A percentile compares a stretch with the other conserved stretches of the same genome.
These are phyloP conservation scores for Leersia perrieri DNA, from an alignment of 176 grass and related monocot species.

Conservation along the genomic window DNA sequence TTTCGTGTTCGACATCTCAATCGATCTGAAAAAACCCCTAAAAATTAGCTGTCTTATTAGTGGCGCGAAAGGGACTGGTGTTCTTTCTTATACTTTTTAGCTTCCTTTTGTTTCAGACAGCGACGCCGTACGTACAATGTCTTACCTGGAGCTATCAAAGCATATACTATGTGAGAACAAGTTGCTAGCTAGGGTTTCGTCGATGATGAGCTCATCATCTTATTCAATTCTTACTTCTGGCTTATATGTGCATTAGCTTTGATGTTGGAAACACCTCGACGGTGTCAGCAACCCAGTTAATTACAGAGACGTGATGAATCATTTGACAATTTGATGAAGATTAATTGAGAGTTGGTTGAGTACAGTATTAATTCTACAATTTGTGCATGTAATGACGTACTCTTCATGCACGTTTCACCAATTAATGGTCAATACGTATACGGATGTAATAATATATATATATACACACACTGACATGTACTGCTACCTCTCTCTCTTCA, in stretches of 20 bases:
- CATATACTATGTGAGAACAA: background rate
- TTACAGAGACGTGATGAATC: no score
- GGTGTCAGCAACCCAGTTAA: no score
- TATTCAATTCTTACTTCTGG: background rate
- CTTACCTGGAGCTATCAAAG: slow-evolving; percentile 14
- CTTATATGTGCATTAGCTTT: no score
- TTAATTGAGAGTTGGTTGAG: no score
- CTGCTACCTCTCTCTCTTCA: background rate
- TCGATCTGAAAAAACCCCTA: background rate
- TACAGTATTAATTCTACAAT: no score
- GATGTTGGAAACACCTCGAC: no score
- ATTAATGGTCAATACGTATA: background rate
- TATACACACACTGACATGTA: background rate
- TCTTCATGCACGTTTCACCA: background rate
- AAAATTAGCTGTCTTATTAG: slow-evolving; percentile 21
- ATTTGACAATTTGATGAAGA: no score
- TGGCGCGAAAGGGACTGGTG: slow-evolving; percentile 26
- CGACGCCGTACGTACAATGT: slow-evolving; percentile 14
- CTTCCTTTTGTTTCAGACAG: background rate
- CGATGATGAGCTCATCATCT: background rate
- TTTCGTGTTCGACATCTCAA: background rate
- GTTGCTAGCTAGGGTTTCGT: background rate
- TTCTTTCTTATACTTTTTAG: slow-evolving; percentile 2
- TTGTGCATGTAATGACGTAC: no score
- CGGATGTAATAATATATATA: background rate